Evolutionary conservation across 352 stramenopile species (phyloP), one percentile per base, ranked within the genome.

Genomic region (Pythium aquatile): DNA sequence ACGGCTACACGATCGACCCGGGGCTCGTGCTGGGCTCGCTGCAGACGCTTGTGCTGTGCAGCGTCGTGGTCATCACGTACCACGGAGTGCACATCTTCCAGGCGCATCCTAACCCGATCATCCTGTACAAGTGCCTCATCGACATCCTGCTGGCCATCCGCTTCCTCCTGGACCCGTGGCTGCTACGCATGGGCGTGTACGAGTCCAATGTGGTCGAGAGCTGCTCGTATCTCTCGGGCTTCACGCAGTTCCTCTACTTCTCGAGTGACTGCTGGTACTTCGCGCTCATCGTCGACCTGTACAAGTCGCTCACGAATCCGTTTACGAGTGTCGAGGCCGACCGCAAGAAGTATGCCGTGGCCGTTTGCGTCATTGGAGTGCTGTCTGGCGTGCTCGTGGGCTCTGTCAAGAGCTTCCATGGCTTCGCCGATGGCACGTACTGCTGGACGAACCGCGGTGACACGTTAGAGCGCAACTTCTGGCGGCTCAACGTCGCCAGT

Each of bases 1-100:
- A 98, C 65, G 98, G 96, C 82, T 99, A 92, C 66, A 66, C 60
- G 33, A 87, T 89, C 35, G 77, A 94, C 59, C 70, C 79, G 2
- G 85, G 85, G 0, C 73, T 92, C 17, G 81, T 94, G 2, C 88
- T 92, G 57, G 85, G 85, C 35, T 90, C 85, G 17, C 58, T 94
- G 3, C 69, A 90, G 46, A 94, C 85, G 4, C 69, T 94, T n/a
- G 63, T 89, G 2, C 69, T 90, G 8, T 88, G 83, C 39, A 65
- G 69, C 1, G 76, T 89, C 65, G 84, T 95, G 58, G 84, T 93
- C 37, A 67, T 93, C 55, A 90, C 85, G 54, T 95, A 89, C 63
- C 75, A 90, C 58, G 81, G 81, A 48, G 79, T 93, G 17, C 83
- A 95, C 61, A 69, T 75, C 24, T 94, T 85, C 72, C 84, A 91